Percentiles rank a stretch among this genome's conserved stretches.
Evolutionary conservation across 2,329 filamentous ascomycete genomes (phyloP).

Genomic region (Botrytis fragariae): DNA sequence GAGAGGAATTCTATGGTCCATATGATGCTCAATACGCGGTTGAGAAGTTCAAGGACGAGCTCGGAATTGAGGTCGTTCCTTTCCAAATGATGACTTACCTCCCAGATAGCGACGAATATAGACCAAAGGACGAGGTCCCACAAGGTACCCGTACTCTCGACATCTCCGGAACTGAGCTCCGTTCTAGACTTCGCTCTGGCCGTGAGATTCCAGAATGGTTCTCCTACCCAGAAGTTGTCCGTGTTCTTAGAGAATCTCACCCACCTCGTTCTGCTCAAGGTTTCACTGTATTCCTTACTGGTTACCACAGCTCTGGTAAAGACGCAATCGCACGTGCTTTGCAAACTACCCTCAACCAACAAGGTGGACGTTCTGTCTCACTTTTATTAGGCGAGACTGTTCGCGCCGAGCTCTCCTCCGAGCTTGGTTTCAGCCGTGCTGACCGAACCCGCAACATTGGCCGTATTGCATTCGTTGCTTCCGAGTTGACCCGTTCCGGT

Average conservation of each 20-base stretch:
- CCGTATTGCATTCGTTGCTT: slow-evolving; percentile 93
- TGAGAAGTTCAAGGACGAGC: slow-evolving; percentile 93
- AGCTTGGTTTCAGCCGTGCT: slow-evolving; percentile 90
- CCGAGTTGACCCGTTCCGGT: slow-evolving; percentile 88
- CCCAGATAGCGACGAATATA: slow-evolving; percentile 95
- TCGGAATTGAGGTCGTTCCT: slow-evolving; percentile 97
- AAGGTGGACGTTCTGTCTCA: slow-evolving; percentile 90
- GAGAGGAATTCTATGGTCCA: slow-evolving; percentile 94
- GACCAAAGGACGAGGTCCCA: slow-evolving; percentile 84
- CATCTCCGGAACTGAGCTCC: slow-evolving; percentile 87
- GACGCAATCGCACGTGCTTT: slow-evolving; percentile 93
- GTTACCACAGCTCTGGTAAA: slow-evolving; percentile 95
- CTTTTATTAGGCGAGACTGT: slow-evolving; percentile 95
- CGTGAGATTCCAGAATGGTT: slow-evolving; percentile 99
- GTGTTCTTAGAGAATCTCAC: slow-evolving; percentile 93
- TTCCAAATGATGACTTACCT: slow-evolving; percentile 99
- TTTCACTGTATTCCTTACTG: slow-evolving; percentile 97
- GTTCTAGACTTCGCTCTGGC: slow-evolving; percentile 83
- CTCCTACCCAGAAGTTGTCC: slow-evolving; percentile 98
- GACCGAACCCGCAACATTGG: slow-evolving; percentile 94
- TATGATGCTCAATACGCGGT: slow-evolving; percentile 97
- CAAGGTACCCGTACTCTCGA: slow-evolving; percentile 81
- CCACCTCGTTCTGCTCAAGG: slow-evolving; percentile 87
- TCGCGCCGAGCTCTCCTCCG: slow-evolving; percentile 85
- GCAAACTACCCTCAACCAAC: slow-evolving; percentile 96